phyloP scores from a whole-genome alignment of 495 filamentous ascomycete genomes.

The Hypoxylon cercidicola region DNA sequence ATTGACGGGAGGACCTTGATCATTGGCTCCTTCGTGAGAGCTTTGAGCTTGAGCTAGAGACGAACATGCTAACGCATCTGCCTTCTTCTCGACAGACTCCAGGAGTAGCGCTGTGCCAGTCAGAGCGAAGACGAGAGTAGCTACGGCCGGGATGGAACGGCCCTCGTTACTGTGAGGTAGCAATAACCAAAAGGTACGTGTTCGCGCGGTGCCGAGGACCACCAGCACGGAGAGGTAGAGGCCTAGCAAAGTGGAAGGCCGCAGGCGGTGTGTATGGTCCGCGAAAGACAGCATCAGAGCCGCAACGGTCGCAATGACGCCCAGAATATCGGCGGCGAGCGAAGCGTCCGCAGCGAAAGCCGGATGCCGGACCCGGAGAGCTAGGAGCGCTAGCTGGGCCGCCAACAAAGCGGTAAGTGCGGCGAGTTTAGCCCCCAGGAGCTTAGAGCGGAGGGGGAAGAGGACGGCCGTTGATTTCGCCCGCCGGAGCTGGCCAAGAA shows the following conservation, averaged over 20 bases:
- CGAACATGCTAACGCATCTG: background rate
- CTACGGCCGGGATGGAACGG: background rate
- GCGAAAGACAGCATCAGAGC: too few relatives aligned
- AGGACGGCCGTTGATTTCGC: background rate
- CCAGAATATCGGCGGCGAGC: background rate
- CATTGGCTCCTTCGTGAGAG: background rate
- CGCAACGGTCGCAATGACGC: background rate
- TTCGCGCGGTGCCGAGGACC: too few relatives aligned
- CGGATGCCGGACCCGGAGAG: background rate
- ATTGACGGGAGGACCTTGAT: too few relatives aligned
- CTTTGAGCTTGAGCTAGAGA: background rate
- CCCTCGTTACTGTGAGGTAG: background rate
- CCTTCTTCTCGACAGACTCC: background rate
- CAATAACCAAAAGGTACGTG: too few relatives aligned
- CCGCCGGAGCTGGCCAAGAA: background rate
- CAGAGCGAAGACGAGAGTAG: background rate
- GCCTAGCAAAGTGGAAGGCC: too few relatives aligned
- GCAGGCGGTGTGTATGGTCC: too few relatives aligned
- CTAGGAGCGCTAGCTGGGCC: background rate
- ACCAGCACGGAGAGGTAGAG: too few relatives aligned
- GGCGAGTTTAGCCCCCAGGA: background rate
- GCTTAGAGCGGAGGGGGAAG: background rate
- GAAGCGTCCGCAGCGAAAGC: background rate
- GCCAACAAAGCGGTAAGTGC: background rate
- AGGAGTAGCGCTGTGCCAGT: background rate